Base-by-base conservation (phyloP, 2,329 filamentous ascomycete genomes). In the Aspergillus ruber region DNA sequence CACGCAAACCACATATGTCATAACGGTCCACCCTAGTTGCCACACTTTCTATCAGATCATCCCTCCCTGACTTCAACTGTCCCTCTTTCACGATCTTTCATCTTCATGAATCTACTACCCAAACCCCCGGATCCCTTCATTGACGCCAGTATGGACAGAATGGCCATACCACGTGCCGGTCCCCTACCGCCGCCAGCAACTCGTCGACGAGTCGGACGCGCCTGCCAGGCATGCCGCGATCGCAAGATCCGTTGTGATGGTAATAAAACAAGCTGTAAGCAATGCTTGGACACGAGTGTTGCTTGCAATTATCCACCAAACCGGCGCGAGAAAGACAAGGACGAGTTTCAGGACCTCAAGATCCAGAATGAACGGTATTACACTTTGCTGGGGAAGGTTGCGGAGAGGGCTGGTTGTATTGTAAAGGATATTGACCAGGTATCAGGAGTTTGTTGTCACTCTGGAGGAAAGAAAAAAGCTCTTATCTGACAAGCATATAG, bases 171-270 rank as follows among this genome's bases (percentile, higher is more conserved):
- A 8, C 56, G 64, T 18, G 56, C 55, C 10, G 44, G 51, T 12
- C 55, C 53, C 27, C 38, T 58, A 18, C 54, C 46, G 46, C 53
- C 36, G 40, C 56, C 51, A 50, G 56, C 55, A 36, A 59, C 43
- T 41, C 60, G 56, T 20, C 61, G 62, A 43, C 62, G 65, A 32
- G 63, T 66, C 29, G 64, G 63, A 47, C 63, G 61, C 23, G 71
- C 71, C 5, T 74, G 71, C 48, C 70, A 74, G 53, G 68, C 67
- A 43, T 74, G 71, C 52, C 68, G 71, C 10, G 66, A 71, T 35
- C 65, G 71, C 44, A 74, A 74, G 56, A 71, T 68, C 46, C 74
- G 73, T 58, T 74, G 71, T 58, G 69, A 64, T 51, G 71, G 71
- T 6, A 66, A 73, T 55, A 66, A 63, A 36, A 71, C 71, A 32